These are phyloP conservation scores for Trichoderma koningiopsis DNA, from an alignment of 2,329 filamentous ascomycete species.

Conservation along the genomic window DNA sequence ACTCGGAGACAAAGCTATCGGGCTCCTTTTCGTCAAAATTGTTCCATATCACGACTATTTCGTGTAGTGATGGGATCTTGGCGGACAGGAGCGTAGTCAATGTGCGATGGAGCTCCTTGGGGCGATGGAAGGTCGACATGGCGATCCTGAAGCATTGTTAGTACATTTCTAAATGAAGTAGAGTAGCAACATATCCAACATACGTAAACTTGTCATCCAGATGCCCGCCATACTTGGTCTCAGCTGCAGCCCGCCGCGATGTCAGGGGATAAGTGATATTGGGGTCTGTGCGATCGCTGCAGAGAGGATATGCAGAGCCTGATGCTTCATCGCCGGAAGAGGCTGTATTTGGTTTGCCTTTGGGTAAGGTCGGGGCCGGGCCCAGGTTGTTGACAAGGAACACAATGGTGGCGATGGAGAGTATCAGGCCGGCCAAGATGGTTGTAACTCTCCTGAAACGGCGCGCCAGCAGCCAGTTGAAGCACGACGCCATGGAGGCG, in stretches of 20 bases:
- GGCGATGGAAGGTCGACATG: conserved; percentile 43
- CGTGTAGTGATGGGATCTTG: conserved; percentile 41
- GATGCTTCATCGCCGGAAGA: not conserved
- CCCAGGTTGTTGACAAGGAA: conserved; percentile 11
- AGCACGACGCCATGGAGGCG: conserved; percentile 18
- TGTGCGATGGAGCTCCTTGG: conserved; percentile 39
- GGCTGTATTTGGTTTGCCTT: not conserved
- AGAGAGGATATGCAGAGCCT: conserved; percentile 8
- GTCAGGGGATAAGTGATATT: conserved; percentile 4
- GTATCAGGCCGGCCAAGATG: conserved; percentile 14
- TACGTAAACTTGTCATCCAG: conserved; percentile 40
- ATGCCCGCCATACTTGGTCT: conserved; percentile 33
- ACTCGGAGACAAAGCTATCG: conserved; percentile 34
- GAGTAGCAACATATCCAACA: not conserved
- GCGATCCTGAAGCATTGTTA: conserved; percentile 36
- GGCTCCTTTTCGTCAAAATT: conserved; percentile 39
- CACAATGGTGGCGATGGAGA: conserved; percentile 21
- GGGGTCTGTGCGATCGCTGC: not conserved
- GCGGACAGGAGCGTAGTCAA: conserved; percentile 34
- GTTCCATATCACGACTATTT: conserved; percentile 45
- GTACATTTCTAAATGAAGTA: not conserved
- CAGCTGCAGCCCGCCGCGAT: conserved; percentile 21
- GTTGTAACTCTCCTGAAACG: conserved; percentile 23
- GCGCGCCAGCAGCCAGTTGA: conserved; percentile 21
- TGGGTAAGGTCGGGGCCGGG: not conserved